phyloP scores from a whole-genome alignment of 2,329 filamentous ascomycete species.

The Cyphellophora attinorum region DNA sequence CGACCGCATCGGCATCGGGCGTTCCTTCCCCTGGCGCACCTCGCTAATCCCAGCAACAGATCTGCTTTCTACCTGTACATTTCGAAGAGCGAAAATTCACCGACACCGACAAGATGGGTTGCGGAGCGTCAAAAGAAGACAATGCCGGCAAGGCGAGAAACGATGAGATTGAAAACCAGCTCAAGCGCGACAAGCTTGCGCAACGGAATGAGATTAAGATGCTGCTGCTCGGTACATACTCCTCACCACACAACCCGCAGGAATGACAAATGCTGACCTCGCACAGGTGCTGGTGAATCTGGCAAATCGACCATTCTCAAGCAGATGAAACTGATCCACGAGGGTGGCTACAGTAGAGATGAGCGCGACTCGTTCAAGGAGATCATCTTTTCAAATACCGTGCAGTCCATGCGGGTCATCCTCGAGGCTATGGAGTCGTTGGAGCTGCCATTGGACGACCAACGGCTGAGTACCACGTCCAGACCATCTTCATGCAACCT shows the following conservation, averaged over 20 bases:
- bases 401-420: constrained; percentile 62
- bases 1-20: no score
- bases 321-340: constrained; percentile 99
- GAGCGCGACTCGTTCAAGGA: constrained; percentile 62
- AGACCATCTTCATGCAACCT: constrained; percentile 98
- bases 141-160: constrained; percentile 99
- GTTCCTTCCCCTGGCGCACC: no score
- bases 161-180: constrained; percentile 99
- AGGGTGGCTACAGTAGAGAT: constrained; percentile 95
- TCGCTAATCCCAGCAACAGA: no score
- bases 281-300: constrained; percentile 86
- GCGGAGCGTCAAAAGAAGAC: constrained; percentile 98
- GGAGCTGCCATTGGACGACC: constrained; percentile 77
- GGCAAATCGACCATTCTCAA: constrained; percentile 92
- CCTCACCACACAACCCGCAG: constrained; percentile 6
- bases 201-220: constrained; percentile 99
- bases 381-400: constrained; percentile 64
- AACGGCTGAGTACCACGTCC: constrained; percentile 94
- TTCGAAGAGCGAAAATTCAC: no score
- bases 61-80: no score
- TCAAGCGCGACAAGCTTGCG: constrained; percentile 97
- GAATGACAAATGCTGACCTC: constrained; percentile 2
- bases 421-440: constrained; percentile 60
- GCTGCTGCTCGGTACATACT: constrained; percentile 79
- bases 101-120: no score